Evolutionary conservation across 2,329 filamentous ascomycete species (phyloP).

Genomic region (Neurospora sp.): DNA sequence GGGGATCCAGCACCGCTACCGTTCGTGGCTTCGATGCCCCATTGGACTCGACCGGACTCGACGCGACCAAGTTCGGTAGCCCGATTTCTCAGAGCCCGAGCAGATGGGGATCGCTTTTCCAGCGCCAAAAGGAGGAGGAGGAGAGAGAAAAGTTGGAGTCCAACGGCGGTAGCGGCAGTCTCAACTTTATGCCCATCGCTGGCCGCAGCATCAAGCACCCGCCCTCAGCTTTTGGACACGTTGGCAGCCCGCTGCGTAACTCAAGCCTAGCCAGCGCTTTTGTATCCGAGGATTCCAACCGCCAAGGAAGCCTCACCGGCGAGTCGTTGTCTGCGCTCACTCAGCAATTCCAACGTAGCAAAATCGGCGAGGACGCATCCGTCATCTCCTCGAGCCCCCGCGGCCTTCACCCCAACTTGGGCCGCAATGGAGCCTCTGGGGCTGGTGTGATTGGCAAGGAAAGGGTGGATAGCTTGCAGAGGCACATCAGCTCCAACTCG

Average conservation of each 20-base stretch:
- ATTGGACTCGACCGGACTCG: slow-evolving; percentile 30
- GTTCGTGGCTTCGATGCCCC: slow-evolving; percentile 40
- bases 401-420: slow-evolving; percentile 37
- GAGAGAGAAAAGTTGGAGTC: slow-evolving; percentile 19
- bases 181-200: slow-evolving; percentile 15
- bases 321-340: slow-evolving; percentile 49
- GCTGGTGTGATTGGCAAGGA: slow-evolving; percentile 28
- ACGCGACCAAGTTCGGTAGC: slow-evolving; percentile 50
- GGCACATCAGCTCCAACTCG: slow-evolving; percentile 50
- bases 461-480: slow-evolving; percentile 36
- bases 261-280: slow-evolving; percentile 49
- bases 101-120: slow-evolving; percentile 51
- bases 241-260: slow-evolving; percentile 55
- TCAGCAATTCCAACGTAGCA: slow-evolving; percentile 52
- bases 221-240: slow-evolving; percentile 53
- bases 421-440: slow-evolving; percentile 26
- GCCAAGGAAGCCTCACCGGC: slow-evolving; percentile 28
- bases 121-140: slow-evolving; percentile 50
- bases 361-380: slow-evolving; percentile 37
- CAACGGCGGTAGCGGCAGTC: slow-evolving; percentile 16
- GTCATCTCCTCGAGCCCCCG: slow-evolving; percentile 32
- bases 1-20: slow-evolving; percentile 37
- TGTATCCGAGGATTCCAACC: slow-evolving; percentile 29
- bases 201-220: slow-evolving; percentile 29
- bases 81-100: slow-evolving; percentile 49